Percentiles rank a stretch among this genome's conserved stretches.
phyloP scores from a whole-genome alignment of 805 yeast genomes.

The Candida railenensis region DNA sequence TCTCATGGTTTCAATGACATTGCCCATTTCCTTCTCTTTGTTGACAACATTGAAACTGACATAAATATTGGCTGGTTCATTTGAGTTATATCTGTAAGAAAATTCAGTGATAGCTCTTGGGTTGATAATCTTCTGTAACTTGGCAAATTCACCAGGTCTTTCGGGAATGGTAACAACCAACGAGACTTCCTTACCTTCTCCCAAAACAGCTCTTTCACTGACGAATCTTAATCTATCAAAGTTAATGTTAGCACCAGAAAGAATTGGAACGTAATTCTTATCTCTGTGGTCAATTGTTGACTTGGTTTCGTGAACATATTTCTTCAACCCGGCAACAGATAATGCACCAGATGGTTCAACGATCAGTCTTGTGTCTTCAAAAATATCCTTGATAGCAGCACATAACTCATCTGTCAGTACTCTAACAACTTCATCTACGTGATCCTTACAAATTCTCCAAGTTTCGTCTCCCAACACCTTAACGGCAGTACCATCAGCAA shows the following conservation, averaged over 20 bases:
- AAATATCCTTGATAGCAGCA: conserved; percentile 96
- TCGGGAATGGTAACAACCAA: conserved; percentile 90
- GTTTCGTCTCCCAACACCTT: conserved; percentile 87
- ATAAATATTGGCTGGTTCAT: conserved; percentile 69
- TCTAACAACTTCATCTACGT: conserved; percentile 84
- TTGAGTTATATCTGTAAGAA: conserved; percentile 72
- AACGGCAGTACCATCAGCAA: conserved; percentile 99
- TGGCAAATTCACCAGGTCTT: conserved; percentile 82
- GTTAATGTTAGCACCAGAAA: conserved; percentile 98
- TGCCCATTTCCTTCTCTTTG: conserved; percentile 68
- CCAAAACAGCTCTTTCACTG: conserved; percentile 95
- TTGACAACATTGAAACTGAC: conserved; percentile 84
- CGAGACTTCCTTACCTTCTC: conserved; percentile 96
- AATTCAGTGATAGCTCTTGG: conserved; percentile 95
- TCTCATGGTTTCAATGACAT: conserved; percentile 58
- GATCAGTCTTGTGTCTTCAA: conserved; percentile 91
- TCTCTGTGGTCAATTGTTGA: conserved; percentile 70
- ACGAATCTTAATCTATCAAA: conserved; percentile 95
- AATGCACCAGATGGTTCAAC: conserved; percentile 98
- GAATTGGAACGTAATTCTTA: conserved; percentile 75
- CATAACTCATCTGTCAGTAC: conserved; percentile 90
- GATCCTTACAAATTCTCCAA: conserved; percentile 71
- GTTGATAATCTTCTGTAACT: conserved; percentile 70
- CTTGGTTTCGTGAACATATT: conserved; percentile 59
- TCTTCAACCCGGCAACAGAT: conserved; percentile 91